These are phyloP conservation scores for Penicillium sp. DNA, from an alignment of 2,329 filamentous ascomycete genomes.

Conservation along the genomic window DNA sequence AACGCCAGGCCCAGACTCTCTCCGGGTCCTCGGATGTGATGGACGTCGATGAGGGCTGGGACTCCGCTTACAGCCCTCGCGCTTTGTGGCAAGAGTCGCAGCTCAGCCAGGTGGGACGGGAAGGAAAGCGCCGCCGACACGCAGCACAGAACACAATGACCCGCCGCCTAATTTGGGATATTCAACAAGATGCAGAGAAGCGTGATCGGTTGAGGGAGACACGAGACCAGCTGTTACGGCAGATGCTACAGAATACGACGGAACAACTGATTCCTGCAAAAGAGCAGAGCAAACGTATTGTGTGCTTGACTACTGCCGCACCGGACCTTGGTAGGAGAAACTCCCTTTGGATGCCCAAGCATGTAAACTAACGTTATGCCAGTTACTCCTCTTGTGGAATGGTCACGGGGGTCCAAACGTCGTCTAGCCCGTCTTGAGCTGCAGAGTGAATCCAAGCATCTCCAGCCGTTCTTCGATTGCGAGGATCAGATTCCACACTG, in stretches of 20 bases:
- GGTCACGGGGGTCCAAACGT: constrained; percentile 33
- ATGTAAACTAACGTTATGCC: constrained; percentile 14
- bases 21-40: constrained; percentile 20
- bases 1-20: constrained; percentile 24
- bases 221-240: constrained; percentile 27
- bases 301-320: constrained; percentile 34
- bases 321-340: constrained; percentile 32
- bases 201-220: constrained; percentile 28
- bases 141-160: constrained; percentile 38
- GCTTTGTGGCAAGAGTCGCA: constrained; percentile 32
- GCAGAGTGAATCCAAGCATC: constrained; percentile 35
- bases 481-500: constrained; percentile 35
- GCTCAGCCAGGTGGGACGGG: constrained; percentile 34
- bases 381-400: constrained; percentile 31
- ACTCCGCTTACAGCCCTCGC: constrained; percentile 22
- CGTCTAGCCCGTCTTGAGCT: constrained; percentile 35
- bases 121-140: constrained; percentile 31
- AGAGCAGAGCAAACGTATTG: constrained; percentile 30
- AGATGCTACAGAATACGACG: constrained; percentile 27
- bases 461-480: constrained; percentile 37
- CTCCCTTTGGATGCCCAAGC: background rate
- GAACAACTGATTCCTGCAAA: constrained; percentile 24
- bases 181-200: constrained; percentile 33
- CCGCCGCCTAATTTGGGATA: constrained; percentile 39
- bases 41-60: constrained; percentile 27